These are phyloP conservation scores for Vaucheria bursata DNA, from an alignment of 352 stramenopile species.

Conservation along the genomic window DNA sequence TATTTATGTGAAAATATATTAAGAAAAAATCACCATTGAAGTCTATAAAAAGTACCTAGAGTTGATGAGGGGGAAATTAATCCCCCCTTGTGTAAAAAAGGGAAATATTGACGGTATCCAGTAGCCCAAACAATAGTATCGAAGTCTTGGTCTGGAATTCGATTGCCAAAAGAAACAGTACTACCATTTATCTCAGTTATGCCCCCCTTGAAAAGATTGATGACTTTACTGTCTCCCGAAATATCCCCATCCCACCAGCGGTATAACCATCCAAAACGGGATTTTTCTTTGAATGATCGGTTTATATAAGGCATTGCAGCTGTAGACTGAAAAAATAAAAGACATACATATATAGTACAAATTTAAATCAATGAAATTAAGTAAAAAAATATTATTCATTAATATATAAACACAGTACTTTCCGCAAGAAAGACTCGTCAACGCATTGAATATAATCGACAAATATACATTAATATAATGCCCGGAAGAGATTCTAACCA, in stretches of 20 bases:
- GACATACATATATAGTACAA: no score
- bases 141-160: not conserved
- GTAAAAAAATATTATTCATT: no score
- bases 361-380: no score
- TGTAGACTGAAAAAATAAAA: not conserved
- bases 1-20: no score
- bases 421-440: no score
- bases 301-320: conserved; percentile 9
- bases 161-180: not conserved
- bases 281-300: not conserved
- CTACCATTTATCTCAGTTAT: not conserved
- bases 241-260: not conserved
- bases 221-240: not conserved
- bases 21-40: no score
- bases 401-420: no score
- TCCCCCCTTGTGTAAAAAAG: conserved; percentile 3
- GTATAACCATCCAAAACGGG: not conserved
- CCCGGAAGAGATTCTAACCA: no score
- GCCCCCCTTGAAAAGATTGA: not conserved
- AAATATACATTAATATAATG: no score
- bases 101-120: conserved; percentile 2
- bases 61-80: no score
- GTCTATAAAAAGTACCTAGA: no score
- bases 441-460: no score
- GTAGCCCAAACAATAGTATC: not conserved